Evolutionary conservation across 208 protist genomes (phyloP), one percentile per base, ranked within the genome.

Genomic region (Trypanosoma caninum): DNA sequence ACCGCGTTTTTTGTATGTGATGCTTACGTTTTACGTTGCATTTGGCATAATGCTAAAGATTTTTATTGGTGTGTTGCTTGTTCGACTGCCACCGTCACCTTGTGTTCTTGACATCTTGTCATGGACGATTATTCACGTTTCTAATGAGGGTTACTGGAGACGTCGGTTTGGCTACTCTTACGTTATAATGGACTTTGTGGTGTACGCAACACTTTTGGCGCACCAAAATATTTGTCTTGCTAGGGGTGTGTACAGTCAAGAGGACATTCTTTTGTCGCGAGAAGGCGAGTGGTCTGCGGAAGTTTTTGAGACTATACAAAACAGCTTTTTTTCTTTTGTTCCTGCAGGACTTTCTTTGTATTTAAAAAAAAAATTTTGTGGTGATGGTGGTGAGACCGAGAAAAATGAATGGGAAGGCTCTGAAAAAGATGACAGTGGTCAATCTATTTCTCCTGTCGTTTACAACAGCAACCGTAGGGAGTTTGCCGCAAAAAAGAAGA

Each of bases 21-120:
- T 35, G 25, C 64, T 74, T 35, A 60, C 62, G 10, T 48, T 69
- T 3, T 87, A 76, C 53, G 38, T 79, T 28, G 59, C 56, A 16
- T 28, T 65, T 14, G 81, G 76, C 11, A 69, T 84, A 34, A 2
- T 80, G 13, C 54, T 84, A 20, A 87, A 87, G 65, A 52, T 59
- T 5, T 31, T 63, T 20, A 46, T 76, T 18, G 51, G 35, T 40
- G 14, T 81, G 6, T 33, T 76, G 1, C 6, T 65, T 13, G 35
- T 60, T 35, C 69, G 55, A 22, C 48, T 65, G 13, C 23, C 20
- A 9, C 56, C 69, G 1, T 57, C 69, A 25, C 50, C 42, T 16
- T 1, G 33, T 14, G 7, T 70, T 16, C 56, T 76, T 25, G 31
- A 61, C 22, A 30, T 65, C 2, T 48, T 71, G 2, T 58, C 59